Conservation (phyloP, 2,329 filamentous ascomycete species). For the Claviceps digitariae region DNA sequence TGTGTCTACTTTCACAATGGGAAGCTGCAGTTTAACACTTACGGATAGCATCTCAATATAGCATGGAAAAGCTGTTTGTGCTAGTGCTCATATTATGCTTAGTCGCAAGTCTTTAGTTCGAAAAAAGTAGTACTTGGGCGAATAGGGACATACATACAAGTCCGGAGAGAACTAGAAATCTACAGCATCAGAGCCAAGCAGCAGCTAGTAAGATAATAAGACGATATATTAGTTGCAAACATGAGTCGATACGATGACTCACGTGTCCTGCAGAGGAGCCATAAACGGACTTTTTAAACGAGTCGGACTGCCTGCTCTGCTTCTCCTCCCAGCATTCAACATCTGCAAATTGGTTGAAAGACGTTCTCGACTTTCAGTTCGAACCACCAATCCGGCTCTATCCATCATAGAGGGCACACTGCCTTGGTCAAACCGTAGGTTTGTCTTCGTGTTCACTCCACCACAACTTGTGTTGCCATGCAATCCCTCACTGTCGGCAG, state of each 20-base stretch:
- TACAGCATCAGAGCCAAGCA: neutral
- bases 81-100: neutral
- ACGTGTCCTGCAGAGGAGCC: slow-evolving; percentile 33
- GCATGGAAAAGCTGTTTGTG: neutral
- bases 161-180: neutral
- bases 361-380: slow-evolving; percentile 78
- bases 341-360: slow-evolving; percentile 44
- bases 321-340: slow-evolving; percentile 42
- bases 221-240: neutral
- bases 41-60: neutral
- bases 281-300: slow-evolving; percentile 45
- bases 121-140: neutral
- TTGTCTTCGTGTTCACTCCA: slow-evolving; percentile 51
- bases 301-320: slow-evolving; percentile 43
- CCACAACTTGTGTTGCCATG: slow-evolving; percentile 49
- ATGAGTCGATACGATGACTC: slow-evolving; percentile 1
- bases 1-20: neutral
- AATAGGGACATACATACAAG: neutral
- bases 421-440: slow-evolving; percentile 36
- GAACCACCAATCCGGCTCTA: slow-evolving; percentile 59
- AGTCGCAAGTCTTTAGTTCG: no score
- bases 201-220: neutral
- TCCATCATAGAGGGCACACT: slow-evolving; percentile 36
- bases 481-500: slow-evolving; percentile 45
- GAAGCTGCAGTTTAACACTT: neutral